Evolutionary conservation across 176 grass and related monocot genomes (phyloP).

Genomic region (Carex pumila): DNA sequence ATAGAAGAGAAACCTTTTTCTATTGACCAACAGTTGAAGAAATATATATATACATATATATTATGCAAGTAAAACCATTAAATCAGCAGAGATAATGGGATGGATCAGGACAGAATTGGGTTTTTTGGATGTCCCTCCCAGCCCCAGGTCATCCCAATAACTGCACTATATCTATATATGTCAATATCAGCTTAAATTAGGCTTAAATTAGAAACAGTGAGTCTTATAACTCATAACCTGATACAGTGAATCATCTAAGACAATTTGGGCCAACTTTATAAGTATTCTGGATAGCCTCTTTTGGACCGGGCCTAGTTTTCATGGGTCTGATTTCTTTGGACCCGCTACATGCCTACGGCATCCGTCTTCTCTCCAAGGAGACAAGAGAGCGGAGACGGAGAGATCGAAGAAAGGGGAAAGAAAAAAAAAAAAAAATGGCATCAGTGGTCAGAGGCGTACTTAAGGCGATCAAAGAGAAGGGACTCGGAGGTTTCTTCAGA

Average conservation of each 20-base stretch:
- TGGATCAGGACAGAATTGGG: background rate
- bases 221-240: no score
- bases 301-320: background rate
- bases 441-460: slow-evolving; percentile 62
- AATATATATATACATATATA: no score
- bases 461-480: slow-evolving; percentile 71
- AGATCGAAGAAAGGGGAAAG: background rate
- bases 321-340: background rate
- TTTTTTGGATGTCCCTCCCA: background rate
- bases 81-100: background rate
- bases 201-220: no score
- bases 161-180: no score
- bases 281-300: background rate
- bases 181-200: no score
- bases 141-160: no score
- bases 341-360: background rate
- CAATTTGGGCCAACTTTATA: background rate
- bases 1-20: background rate
- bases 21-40: background rate
- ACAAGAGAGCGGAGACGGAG: background rate
- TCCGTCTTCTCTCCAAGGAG: background rate
- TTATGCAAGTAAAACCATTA: background rate
- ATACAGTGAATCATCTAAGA: background rate
- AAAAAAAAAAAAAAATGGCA: slow-evolving; percentile 29
- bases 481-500: slow-evolving; percentile 56